Conservation (phyloP, 1,139 yeast genomes). For the Suhomyces chickasaworum region DNA sequence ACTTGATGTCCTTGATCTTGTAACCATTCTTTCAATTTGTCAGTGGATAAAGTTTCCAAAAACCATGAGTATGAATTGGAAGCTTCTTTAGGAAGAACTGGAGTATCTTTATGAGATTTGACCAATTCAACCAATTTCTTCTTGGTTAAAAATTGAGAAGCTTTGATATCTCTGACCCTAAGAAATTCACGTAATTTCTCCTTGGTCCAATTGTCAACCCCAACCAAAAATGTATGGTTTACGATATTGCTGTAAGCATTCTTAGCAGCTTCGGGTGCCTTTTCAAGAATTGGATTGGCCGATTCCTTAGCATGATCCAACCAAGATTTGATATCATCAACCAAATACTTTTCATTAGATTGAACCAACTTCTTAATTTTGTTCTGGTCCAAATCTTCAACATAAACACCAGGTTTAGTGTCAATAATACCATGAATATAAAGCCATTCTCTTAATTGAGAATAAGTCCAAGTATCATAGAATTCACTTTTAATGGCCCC, state of each 20-base stretch:
- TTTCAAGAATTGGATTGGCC: constrained; percentile 25
- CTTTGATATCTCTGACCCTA: constrained; percentile 50
- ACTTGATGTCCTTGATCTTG: constrained; percentile 25
- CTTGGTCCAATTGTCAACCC: constrained; percentile 50
- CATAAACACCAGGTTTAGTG: constrained; percentile 26
- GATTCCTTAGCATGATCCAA: constrained; percentile 26
- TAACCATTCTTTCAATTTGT: constrained; percentile 28
- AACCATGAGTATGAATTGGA: constrained; percentile 23
- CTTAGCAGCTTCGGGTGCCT: constrained; percentile 24
- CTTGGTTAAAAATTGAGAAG: constrained; percentile 49
- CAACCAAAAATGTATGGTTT: constrained; percentile 49
- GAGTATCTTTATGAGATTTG: constrained; percentile 44
- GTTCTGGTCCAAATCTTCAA: constrained; percentile 21
- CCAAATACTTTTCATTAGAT: constrained; percentile 35
- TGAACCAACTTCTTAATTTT: constrained; percentile 24
- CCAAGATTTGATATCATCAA: constrained; percentile 46
- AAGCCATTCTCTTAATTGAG: constrained; percentile 37
- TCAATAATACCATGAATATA: constrained; percentile 29
- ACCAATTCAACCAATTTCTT: constrained; percentile 51
- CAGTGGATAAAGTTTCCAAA: constrained; percentile 24
- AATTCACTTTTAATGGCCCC: constrained; percentile 48
- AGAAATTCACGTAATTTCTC: constrained; percentile 53
- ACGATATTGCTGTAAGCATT: constrained; percentile 32
- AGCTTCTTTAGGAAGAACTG: constrained; percentile 31
- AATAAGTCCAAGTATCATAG: constrained; percentile 41